Base-by-base conservation (phyloP, 495 filamentous ascomycete species). In the Penicillium paradoxum region DNA sequence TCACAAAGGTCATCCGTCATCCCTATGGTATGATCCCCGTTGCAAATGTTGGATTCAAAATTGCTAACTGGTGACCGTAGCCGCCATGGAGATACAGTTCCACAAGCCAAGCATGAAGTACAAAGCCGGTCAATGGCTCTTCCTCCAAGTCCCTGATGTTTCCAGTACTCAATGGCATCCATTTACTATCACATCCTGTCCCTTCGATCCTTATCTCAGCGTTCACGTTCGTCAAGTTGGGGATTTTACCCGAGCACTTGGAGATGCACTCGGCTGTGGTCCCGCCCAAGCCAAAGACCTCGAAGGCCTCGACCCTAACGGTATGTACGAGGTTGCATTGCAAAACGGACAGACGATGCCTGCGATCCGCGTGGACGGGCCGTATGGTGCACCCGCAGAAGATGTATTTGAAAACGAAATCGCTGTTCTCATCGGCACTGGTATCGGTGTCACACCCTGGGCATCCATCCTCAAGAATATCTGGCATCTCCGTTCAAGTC, bases 151-250 rank as follows among this genome's bases (percentile, higher is more conserved):
- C 9, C 93, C 93, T 2, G 83, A 87, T 5, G 84, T 99, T 36
- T 95, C 89, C 47, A 80, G 74, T 51, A 83, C 86, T 56, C 92
- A 99, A 74, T 99, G 93, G 93, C 93, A 99, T 71, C 93, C 93
- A 14, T 99, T 97, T 69, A 99, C 93, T 66, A 99, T 99, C 73
- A 99, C 93, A 10, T 97, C 95, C 45, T 97, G 95, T 70, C 93
- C 95, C 21, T 90, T 88, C 62, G 93, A 99, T 58, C 85, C 87
- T 2, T 96, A 98, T 70, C 80, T 97, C 63, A 93, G 88, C 46
- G 80, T 98, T 19, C 93, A 98, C 66, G 84, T 98, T 53, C 88
- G 92, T 42, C 93, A 97, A 77, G 91, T 97, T 9, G 93, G 93
- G 49, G 93, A 98, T 68, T 98, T 93, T 70, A 98, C 95, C 13